phyloP scores from a whole-genome alignment of 2,329 filamentous ascomycete genomes.

The Pseudogymnoascus sp. region DNA sequence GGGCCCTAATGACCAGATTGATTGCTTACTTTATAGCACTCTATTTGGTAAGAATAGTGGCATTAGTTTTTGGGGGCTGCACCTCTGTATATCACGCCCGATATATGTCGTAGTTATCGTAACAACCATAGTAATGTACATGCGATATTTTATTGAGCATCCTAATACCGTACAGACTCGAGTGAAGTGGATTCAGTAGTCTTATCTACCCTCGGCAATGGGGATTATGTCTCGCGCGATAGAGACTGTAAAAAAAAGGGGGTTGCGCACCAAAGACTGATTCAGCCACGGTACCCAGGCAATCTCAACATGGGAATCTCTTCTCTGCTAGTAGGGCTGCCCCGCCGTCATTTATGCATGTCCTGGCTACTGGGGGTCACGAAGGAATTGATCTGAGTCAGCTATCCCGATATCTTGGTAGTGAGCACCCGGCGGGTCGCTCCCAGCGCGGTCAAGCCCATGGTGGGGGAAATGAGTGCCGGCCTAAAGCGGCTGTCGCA shows the following conservation, averaged over 20 bases:
- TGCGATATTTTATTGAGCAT: background rate
- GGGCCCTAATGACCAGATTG: slow-evolving; percentile 6
- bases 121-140: slow-evolving; percentile 1
- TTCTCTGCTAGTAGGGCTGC: background rate
- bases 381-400: slow-evolving; percentile 3
- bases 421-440: background rate
- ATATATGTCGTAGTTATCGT: slow-evolving; percentile 1
- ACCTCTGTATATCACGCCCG: background rate
- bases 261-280: background rate
- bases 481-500: slow-evolving; percentile 4
- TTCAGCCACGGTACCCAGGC: background rate
- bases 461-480: slow-evolving; percentile 2
- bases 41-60: background rate
- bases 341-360: slow-evolving; percentile 5
- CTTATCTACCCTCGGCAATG: background rate
- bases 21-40: slow-evolving; percentile 5
- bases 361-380: background rate
- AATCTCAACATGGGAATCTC: background rate
- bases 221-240: background rate
- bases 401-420: slow-evolving; percentile 7
- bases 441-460: background rate
- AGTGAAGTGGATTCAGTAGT: background rate
- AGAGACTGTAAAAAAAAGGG: background rate
- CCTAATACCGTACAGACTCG: background rate
- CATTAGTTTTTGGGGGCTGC: background rate